These are phyloP conservation scores for Platismatia glauca DNA, from an alignment of 495 filamentous ascomycete species.

Conservation along the genomic window DNA sequence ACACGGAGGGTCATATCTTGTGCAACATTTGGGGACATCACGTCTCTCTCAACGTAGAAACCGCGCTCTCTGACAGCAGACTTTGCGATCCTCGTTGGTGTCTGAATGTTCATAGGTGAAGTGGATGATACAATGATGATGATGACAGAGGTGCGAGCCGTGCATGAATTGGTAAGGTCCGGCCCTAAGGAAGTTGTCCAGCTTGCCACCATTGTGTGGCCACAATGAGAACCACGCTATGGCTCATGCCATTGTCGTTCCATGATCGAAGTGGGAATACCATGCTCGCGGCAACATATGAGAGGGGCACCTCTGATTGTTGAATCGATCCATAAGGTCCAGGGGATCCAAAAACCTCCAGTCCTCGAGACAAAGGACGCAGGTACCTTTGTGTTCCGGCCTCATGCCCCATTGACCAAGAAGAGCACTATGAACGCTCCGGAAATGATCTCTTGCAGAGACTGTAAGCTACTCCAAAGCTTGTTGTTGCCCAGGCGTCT, in stretches of 20 bases:
- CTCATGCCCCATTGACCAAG: no score
- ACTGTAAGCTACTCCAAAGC: no score
- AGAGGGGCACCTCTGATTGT: background rate
- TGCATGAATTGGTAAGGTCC: slow-evolving; percentile 1
- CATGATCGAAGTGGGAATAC: background rate
- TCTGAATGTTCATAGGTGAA: background rate
- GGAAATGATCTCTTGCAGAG: no score
- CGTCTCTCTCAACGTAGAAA: background rate
- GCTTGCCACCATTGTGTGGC: background rate
- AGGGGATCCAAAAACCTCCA: slow-evolving; percentile 6
- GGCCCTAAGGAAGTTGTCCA: background rate
- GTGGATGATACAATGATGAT: slow-evolving; percentile 3
- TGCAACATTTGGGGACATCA: background rate
- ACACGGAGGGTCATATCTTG: no score
- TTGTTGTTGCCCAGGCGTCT: no score
- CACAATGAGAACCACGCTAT: background rate
- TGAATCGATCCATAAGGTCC: background rate
- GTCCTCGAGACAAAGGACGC: background rate
- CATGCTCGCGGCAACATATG: background rate
- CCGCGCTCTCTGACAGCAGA: background rate
- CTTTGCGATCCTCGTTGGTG: slow-evolving; percentile 2
- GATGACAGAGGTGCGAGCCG: slow-evolving; percentile 4
- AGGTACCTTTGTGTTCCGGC: background rate
- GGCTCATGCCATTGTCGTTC: background rate
- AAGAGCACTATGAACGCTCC: no score